Base-by-base conservation (phyloP, 805 yeast genomes). In the Lachancea waltii region DNA sequence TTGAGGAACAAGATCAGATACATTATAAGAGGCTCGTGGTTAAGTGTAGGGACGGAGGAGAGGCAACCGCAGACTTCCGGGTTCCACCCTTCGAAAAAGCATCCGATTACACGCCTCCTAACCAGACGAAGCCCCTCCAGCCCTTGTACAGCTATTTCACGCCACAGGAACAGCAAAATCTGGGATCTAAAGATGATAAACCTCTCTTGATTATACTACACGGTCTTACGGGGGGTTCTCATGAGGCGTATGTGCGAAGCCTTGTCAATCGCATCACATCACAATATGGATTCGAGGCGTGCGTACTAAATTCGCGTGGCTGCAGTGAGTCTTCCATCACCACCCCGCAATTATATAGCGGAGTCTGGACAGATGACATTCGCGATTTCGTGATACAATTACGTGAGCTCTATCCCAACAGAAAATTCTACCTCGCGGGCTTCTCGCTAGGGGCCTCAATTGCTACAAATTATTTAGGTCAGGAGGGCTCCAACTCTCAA, bases 171-270 rank as follows among this genome's bases (percentile, higher is more conserved):
- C 46, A 73, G 30, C 56, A 45, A 1, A 41, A 42, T 5, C 48
- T 49, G 35, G 49, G 36, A 41, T 28, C 65, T 40, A 63, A 62
- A 14, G 65, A 60, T 34, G 48, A 65, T 3, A 68, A 58, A 33
- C 94, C 94, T 2, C 65, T 85, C 51, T 64, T 81, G 13, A 70
- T 85, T 21, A 62, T 75, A 3, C 59, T 82, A 29, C 95, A 85
- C 54, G 95, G 95, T 0, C 70, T 85, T 26, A 79, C 84, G 1
- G 95, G 95, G 5, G 92, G 95, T 0, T 79, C 89, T n/a, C 83
- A 80, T 45, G 95, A 85, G 54, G 69, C 82, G 5, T 77, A 85
- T 52, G 76, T 85, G 29, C 69, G 92, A 17, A 70, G 83, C 39
- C 54, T 79, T 25, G 70, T 76, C 13, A 62, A 66, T 30, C 54